phyloP scores from a whole-genome alignment of 192 early-diverging fungal species.

The Entomortierella beljakovae region DNA sequence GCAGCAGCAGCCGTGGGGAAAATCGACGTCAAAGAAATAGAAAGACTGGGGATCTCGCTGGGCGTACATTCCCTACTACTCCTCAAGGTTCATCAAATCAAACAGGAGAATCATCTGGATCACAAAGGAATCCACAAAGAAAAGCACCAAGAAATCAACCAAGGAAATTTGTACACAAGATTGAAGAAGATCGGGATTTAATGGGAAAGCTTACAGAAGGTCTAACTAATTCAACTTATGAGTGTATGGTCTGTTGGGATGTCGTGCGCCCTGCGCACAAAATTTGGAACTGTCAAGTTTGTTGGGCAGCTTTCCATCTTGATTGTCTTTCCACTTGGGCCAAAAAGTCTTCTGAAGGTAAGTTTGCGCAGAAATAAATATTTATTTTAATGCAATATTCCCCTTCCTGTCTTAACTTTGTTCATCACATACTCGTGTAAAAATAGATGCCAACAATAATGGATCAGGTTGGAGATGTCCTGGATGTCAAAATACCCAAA shows the following conservation, averaged over 20 bases:
- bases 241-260: slow-evolving; percentile 99
- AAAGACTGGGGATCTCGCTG: slow-evolving; percentile 41
- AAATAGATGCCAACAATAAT: slow-evolving; percentile 46
- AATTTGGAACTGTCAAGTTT: slow-evolving; percentile 88
- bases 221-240: slow-evolving; percentile 79
- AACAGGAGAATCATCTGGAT: slow-evolving; percentile 14
- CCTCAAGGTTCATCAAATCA: neutral
- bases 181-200: slow-evolving; percentile 64
- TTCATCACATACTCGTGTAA: neutral
- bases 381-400: too few species aligned
- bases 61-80: slow-evolving; percentile 33
- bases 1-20: slow-evolving; percentile 6
- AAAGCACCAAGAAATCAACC: slow-evolving; percentile 8
- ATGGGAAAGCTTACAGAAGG: slow-evolving; percentile 71
- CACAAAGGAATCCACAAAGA: slow-evolving; percentile 16
- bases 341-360: slow-evolving; percentile 69
- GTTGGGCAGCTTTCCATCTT: slow-evolving; percentile 93
- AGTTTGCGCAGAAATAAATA: neutral
- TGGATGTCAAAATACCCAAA: slow-evolving; percentile 83
- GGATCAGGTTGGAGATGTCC: slow-evolving; percentile 86
- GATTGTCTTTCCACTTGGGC: slow-evolving; percentile 89
- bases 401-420: too few species aligned
- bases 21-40: slow-evolving; percentile 37
- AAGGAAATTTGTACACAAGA: slow-evolving; percentile 42
- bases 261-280: slow-evolving; percentile 73